Evolutionary conservation across 1,139 yeast genomes (phyloP).

Genomic region (Protomyces inouyei): DNA sequence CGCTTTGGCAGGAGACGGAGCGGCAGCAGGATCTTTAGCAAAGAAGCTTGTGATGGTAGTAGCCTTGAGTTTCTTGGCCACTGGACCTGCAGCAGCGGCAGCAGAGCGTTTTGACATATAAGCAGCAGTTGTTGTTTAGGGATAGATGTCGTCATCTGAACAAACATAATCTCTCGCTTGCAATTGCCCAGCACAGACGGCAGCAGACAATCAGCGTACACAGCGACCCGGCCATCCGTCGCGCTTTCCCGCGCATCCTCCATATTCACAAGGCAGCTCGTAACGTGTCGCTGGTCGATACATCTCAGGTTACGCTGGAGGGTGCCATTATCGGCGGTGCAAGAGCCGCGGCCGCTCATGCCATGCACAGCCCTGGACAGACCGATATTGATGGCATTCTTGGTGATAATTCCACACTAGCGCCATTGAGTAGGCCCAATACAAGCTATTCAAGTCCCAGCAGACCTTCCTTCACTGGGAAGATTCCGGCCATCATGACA

Average conservation of each 20-base stretch:
- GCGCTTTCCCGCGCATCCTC: no score
- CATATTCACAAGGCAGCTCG: no score
- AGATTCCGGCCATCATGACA: not conserved
- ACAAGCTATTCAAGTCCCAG: not conserved
- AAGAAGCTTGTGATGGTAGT: conserved; percentile 25
- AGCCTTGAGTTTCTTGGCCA: conserved; percentile 19
- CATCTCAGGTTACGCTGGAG: not conserved
- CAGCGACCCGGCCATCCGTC: no score
- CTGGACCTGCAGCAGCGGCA: not conserved
- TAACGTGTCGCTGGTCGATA: no score
- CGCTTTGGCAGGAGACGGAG: not conserved
- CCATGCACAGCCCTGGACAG: not conserved
- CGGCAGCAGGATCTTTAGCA: conserved; percentile 12
- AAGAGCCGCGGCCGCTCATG: not conserved
- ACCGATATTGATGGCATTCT: not conserved
- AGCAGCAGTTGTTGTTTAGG: not conserved
- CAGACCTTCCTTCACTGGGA: not conserved
- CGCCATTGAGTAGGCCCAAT: not conserved
- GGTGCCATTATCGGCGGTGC: not conserved
- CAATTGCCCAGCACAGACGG: no score
- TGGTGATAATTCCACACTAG: no score
- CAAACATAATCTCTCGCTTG: not conserved
- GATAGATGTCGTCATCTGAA: not conserved
- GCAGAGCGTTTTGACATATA: conserved; percentile 21
- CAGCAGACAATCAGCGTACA: no score